These are phyloP conservation scores for Penicillium arizonense DNA, from an alignment of 495 filamentous ascomycete genomes.

Conservation along the genomic window DNA sequence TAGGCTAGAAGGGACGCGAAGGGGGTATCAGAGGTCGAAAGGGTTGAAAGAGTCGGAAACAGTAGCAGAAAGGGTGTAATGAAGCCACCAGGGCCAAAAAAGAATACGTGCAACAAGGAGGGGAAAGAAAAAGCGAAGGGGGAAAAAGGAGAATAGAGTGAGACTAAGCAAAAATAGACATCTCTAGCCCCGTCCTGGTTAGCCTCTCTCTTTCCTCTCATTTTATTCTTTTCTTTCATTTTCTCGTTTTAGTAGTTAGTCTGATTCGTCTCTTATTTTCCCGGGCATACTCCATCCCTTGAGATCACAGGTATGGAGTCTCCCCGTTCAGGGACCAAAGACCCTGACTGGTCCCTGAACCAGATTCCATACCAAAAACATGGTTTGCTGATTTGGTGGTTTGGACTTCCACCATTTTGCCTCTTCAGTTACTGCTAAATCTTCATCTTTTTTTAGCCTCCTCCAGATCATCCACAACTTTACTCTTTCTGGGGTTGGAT, in stretches of 20 bases:
- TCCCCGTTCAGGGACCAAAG: neutral
- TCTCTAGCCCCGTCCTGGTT: slow-evolving; percentile 17
- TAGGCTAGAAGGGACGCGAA: slow-evolving; percentile 6
- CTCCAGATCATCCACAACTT: slow-evolving; percentile 15
- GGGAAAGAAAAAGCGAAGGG: slow-evolving; percentile 8
- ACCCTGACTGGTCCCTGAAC: neutral
- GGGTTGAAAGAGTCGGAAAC: slow-evolving; percentile 12
- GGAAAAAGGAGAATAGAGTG: slow-evolving; percentile 9
- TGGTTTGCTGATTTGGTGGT: too few relatives aligned
- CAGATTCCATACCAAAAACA: too few relatives aligned
- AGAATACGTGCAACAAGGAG: slow-evolving; percentile 1
- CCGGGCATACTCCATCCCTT: slow-evolving; percentile 22
- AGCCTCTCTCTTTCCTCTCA: neutral
- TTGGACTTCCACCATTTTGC: too few relatives aligned
- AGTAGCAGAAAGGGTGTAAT: slow-evolving; percentile 9
- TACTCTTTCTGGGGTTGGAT: slow-evolving; percentile 6
- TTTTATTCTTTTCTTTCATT: slow-evolving; percentile 1
- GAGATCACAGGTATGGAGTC: slow-evolving; percentile 3
- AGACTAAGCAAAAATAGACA: slow-evolving; percentile 29
- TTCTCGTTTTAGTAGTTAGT: neutral
- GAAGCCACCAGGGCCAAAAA: slow-evolving; percentile 6
- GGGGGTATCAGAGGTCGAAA: slow-evolving; percentile 10
- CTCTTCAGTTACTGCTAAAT: too few relatives aligned
- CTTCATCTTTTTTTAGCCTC: neutral
- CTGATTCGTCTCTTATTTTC: neutral